Base-by-base conservation (phyloP, 2,329 filamentous ascomycete species). In the Ascomycota sp. region DNA sequence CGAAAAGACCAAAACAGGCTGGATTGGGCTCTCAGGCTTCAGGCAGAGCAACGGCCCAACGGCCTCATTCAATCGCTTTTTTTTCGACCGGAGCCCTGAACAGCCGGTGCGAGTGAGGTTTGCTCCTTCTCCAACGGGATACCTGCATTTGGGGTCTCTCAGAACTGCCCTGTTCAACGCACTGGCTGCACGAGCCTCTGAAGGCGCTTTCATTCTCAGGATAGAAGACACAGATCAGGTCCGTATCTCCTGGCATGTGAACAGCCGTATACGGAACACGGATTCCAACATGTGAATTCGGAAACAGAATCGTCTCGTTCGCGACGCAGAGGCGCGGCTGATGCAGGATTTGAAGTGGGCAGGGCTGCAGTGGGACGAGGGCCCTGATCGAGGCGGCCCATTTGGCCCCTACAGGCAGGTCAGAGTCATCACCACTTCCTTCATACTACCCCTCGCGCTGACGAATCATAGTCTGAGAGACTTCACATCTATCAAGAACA, bases 171-270 rank as follows among this genome's bases (percentile, higher is more conserved):
- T 98, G n/a, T 95, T 83, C 59, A 95, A 92, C 47, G 93, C 86
- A 43, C 60, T 98, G 5, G 64, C 92, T n/a, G 84, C 89, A 0
- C 79, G 75, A 46, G 72, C 76, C 3, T 92, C 89, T 0, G 47
- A 48, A 3, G 75, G 77, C 6, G 77, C 92, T 50, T 98, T 98
- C 46, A 56, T 98, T 9, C 58, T 98, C 33, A 72, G 89, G 8
- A 73, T 98, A 40, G 89, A 98, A 58, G 89, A 98, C 52, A 98
- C 89, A 5, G 89, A 95, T 55, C 79, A 81, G 64, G 79, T 83
- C 55, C 31, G 11, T 16, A 29, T 29, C 9, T n/a, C 16, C 16
- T 21, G 16, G 16, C 16, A 21, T 21, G 16, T 21, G 16, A 21
- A 21, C 16, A 21, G 16, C 16, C 16, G 16, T 21, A 21, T 21